A percentile compares a stretch with the other conserved stretches of the same genome.
These are phyloP conservation scores for Diophrys sp. DNA, from an alignment of 73 alveolate genomes.

Conservation along the genomic window DNA sequence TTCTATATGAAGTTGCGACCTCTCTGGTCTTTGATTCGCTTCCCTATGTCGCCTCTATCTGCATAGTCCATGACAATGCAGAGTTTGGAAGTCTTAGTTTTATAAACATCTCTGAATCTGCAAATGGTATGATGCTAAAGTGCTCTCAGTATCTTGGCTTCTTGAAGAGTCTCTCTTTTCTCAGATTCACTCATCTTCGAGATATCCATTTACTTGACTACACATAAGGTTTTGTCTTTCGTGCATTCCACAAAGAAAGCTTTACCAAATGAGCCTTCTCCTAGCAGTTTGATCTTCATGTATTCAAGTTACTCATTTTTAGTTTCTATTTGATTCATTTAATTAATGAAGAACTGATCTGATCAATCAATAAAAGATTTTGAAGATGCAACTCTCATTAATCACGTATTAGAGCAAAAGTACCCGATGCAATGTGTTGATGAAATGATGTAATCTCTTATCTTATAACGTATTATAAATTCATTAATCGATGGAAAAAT, in stretches of 20 bases:
- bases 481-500: too few species aligned
- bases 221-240: slow-evolving; percentile 43
- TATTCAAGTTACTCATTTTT: neutral
- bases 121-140: slow-evolving; percentile 84
- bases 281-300: slow-evolving; percentile 53
- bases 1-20: slow-evolving; percentile 62
- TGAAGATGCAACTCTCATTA: too few species aligned
- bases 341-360: too few species aligned
- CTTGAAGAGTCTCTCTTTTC: slow-evolving; percentile 86
- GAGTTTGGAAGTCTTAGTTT: slow-evolving; percentile 74
- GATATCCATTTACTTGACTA: slow-evolving; percentile 92
- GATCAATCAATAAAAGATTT: too few species aligned
- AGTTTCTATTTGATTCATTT: neutral
- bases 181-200: slow-evolving; percentile 79
- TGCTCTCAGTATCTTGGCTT: slow-evolving; percentile 85
- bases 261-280: slow-evolving; percentile 87
- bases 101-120: slow-evolving; percentile 84
- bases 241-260: slow-evolving; percentile 76
- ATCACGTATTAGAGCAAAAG: too few species aligned
- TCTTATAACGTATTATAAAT: too few species aligned
- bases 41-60: slow-evolving; percentile 89
- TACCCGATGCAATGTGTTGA: too few species aligned
- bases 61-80: slow-evolving; percentile 97
- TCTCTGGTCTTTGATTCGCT: slow-evolving; percentile 71
- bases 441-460: too few species aligned